phyloP scores from a whole-genome alignment of 257 asterid species.

The Solanum chilense region DNA sequence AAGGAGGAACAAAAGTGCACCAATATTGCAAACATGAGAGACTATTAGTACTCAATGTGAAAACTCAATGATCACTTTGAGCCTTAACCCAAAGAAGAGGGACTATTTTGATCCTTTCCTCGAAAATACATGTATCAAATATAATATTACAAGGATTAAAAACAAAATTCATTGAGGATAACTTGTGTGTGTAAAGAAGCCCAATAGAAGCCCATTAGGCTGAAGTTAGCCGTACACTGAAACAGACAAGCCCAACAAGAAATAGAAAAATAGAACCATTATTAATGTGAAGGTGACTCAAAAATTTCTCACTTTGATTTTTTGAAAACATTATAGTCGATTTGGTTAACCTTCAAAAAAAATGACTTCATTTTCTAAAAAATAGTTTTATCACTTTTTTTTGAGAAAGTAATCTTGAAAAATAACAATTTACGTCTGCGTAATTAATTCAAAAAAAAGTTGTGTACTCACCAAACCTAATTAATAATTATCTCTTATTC shows the following conservation, averaged over 20 bases:
- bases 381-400: not conserved
- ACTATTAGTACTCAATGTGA: too few species aligned
- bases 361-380: not conserved
- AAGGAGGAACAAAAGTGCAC: too few species aligned
- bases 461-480: not conserved
- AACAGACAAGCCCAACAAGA: not conserved
- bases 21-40: too few species aligned
- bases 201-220: not conserved
- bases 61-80: too few species aligned
- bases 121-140: too few species aligned
- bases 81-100: too few species aligned
- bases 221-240: not conserved
- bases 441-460: not conserved
- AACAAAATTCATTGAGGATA: not conserved
- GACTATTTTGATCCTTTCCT: too few species aligned
- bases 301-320: not conserved
- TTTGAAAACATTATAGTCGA: not conserved
- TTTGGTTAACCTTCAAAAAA: not conserved
- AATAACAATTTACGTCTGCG: not conserved
- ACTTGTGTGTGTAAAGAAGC: not conserved
- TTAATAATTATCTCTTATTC: not conserved
- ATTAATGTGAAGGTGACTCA: not conserved
- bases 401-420: not conserved
- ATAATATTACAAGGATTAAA: not conserved
- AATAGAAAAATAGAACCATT: not conserved